phyloP scores from a whole-genome alignment of 2,329 filamentous ascomycete genomes.

The Ophiostoma sp. region DNA sequence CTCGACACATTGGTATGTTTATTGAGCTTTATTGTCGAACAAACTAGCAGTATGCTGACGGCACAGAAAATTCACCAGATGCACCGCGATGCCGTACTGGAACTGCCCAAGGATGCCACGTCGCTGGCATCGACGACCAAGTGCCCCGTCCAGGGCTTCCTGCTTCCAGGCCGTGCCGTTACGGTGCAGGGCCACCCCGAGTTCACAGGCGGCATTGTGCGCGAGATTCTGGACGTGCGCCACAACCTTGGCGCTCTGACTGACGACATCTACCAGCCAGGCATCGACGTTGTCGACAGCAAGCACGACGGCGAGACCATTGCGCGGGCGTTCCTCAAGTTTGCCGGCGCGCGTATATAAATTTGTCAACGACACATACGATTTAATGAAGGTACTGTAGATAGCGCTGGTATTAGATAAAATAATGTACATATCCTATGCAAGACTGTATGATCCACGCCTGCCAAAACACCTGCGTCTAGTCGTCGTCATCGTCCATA shows the following conservation, averaged over 20 bases:
- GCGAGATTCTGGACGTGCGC: slow-evolving; percentile 60
- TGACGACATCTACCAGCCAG: slow-evolving; percentile 64
- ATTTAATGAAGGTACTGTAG: background rate
- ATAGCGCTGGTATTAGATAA: background rate
- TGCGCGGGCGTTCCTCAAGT: slow-evolving; percentile 67
- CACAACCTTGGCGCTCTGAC: slow-evolving; percentile 63
- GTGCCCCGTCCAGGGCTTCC: slow-evolving; percentile 77
- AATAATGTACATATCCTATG: background rate
- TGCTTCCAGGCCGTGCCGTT: slow-evolving; percentile 58
- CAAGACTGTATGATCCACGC: background rate
- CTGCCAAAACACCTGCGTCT: background rate
- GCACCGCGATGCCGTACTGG: slow-evolving; percentile 72
- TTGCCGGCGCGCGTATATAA: slow-evolving; percentile 46
- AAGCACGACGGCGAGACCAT: slow-evolving; percentile 77
- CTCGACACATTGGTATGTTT: slow-evolving; percentile 11
- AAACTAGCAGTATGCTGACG: slow-evolving; percentile 32
- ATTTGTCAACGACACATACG: background rate
- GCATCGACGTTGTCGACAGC: slow-evolving; percentile 57
- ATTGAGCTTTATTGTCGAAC: background rate
- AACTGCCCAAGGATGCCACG: slow-evolving; percentile 57
- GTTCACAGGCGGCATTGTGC: slow-evolving; percentile 67
- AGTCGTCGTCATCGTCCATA: slow-evolving; percentile 27
- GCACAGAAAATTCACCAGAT: slow-evolving; percentile 67
- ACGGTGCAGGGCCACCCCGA: slow-evolving; percentile 85
- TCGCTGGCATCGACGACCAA: slow-evolving; percentile 58